phyloP scores from a whole-genome alignment of 1,139 yeast species.

The Debaryomycetaceae sp. region DNA sequence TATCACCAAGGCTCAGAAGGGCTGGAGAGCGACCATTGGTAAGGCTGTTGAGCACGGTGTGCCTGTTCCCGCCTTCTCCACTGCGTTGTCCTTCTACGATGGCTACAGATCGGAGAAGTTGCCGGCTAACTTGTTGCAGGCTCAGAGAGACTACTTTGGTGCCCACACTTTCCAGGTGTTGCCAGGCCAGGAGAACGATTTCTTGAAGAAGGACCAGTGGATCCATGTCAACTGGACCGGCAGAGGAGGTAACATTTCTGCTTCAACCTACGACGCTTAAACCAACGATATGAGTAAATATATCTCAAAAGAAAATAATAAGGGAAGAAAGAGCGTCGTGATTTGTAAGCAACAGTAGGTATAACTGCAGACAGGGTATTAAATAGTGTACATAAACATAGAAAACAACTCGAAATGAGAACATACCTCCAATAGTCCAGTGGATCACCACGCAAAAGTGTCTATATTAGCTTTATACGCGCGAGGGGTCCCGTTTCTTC shows the following conservation, averaged over 20 bases:
- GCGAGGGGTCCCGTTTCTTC: conserved; percentile 53
- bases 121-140: conserved; percentile 98
- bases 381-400: conserved; percentile 1
- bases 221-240: conserved; percentile 99
- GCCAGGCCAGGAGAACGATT: conserved; percentile 76
- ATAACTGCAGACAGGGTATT: neutral
- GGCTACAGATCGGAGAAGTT: conserved; percentile 95
- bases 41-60: conserved; percentile 81
- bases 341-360: neutral
- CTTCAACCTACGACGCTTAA: conserved; percentile 91
- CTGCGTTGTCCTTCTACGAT: conserved; percentile 97
- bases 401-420: too few species aligned
- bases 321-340: neutral
- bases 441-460: conserved; percentile 1
- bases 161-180: conserved; percentile 98
- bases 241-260: conserved; percentile 95
- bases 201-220: conserved; percentile 74
- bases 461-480: conserved; percentile 1
- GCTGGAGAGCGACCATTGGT: conserved; percentile 89
- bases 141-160: conserved; percentile 99
- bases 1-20: conserved; percentile 85
- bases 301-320: neutral
- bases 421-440: too few species aligned
- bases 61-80: conserved; percentile 96
- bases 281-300: too few species aligned